A percentile compares a stretch with the other conserved stretches of the same genome.
phyloP scores from a whole-genome alignment of 352 stramenopile genomes.

The Globisporangium radiosum region DNA sequence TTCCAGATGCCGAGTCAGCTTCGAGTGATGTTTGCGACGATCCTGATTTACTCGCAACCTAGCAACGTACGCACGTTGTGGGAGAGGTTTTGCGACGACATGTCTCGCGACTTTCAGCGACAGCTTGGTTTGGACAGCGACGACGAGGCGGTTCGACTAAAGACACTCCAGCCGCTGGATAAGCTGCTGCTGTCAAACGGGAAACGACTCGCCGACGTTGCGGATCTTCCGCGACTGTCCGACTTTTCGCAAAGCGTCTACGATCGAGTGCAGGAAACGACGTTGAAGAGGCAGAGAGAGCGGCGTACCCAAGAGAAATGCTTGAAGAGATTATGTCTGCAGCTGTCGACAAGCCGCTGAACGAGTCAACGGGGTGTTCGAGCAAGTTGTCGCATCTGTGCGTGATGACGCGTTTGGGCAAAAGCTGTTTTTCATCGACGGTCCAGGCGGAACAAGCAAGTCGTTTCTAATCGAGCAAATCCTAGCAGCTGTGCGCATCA shows the following conservation, averaged over 20 bases:
- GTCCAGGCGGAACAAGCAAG: conserved; percentile 27
- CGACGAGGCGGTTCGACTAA: neutral
- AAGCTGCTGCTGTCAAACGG: neutral
- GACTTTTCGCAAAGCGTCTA: conserved; percentile 1
- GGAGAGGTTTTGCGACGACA: conserved; percentile 10
- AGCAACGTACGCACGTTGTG: conserved; percentile 11
- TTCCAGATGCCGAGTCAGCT: conserved; percentile 23
- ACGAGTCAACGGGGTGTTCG: neutral
- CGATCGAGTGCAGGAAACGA: neutral
- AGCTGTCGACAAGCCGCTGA: neutral
- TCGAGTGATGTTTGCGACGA: conserved; percentile 22
- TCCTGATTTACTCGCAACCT: conserved; percentile 16
- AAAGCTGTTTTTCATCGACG: conserved; percentile 27
- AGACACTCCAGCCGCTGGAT: neutral
- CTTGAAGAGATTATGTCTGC: conserved; percentile 14
- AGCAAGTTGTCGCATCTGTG: neutral
- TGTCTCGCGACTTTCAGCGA: conserved; percentile 7
- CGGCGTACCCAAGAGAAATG: conserved; percentile 8
- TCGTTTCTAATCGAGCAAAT: conserved; percentile 21
- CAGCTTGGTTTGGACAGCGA: neutral
- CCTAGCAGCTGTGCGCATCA: conserved; percentile 14
- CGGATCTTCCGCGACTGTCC: neutral
- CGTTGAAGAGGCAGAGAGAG: neutral
- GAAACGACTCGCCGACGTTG: too few relatives aligned
- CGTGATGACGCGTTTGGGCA: neutral